A percentile compares a stretch with the other conserved stretches of the same genome.
These are phyloP conservation scores for Podaxis carcinomalis DNA, from an alignment of 768 basidiomycete species.

Conservation along the genomic window DNA sequence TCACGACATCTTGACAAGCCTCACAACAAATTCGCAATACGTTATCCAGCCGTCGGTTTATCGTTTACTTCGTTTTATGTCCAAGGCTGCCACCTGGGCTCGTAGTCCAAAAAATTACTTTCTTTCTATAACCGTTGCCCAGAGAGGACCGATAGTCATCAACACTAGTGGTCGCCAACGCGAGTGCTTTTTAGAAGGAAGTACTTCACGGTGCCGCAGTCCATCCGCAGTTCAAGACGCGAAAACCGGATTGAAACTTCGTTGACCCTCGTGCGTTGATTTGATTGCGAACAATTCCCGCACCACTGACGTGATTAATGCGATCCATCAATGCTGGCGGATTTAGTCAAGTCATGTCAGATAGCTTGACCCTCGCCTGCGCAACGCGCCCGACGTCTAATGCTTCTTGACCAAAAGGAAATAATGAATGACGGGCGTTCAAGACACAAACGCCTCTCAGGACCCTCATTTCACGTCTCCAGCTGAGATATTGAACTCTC, in stretches of 20 bases:
- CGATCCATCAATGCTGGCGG: not conserved
- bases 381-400: not conserved
- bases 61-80: not conserved
- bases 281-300: not conserved
- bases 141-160: too few relatives aligned
- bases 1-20: not conserved
- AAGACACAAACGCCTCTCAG: not conserved
- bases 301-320: conserved; percentile 1
- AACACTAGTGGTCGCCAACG: not conserved
- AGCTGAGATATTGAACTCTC: not conserved
- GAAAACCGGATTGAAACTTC: not conserved
- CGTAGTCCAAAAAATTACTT: too few relatives aligned
- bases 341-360: not conserved
- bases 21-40: not conserved
- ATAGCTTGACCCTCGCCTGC: not conserved
- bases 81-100: too few relatives aligned
- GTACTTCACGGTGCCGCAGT: not conserved
- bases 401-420: not conserved
- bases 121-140: too few relatives aligned
- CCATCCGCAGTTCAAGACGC: not conserved
- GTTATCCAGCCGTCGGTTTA: not conserved
- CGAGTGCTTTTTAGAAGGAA: not conserved
- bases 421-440: not conserved
- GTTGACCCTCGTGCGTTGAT: not conserved
- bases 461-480: not conserved